Conservation (phyloP, 495 filamentous ascomycete genomes). For the Cercophora scortea region DNA sequence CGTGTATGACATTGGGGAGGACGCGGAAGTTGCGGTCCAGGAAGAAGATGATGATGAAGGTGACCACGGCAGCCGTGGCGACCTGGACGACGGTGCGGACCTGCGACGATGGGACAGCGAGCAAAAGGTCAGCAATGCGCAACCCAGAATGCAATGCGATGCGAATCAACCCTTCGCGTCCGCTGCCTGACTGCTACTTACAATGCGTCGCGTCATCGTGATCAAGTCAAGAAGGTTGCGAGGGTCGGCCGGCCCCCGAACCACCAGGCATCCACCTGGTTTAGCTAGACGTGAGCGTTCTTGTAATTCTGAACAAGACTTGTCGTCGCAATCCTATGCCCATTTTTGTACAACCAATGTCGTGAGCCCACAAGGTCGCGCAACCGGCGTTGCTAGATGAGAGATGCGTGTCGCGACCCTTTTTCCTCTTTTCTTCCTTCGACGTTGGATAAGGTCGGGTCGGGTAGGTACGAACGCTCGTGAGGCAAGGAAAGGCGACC, state of each 20-base stretch:
- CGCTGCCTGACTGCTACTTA: too few relatives aligned
- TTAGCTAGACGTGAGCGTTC: background rate
- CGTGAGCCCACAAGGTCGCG: too few relatives aligned
- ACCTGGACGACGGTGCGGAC: conserved; percentile 84
- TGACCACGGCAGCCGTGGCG: conserved; percentile 53
- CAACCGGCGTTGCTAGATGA: too few relatives aligned
- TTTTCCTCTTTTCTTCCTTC: too few relatives aligned
- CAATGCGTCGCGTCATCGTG: conserved; percentile 23
- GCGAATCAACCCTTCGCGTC: too few relatives aligned
- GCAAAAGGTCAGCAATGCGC: too few relatives aligned
- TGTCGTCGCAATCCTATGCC: conserved; percentile 8
- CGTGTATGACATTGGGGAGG: conserved; percentile 73
- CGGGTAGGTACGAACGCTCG: too few relatives aligned
- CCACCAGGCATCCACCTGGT: conserved; percentile 3
- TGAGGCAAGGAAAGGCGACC: background rate
- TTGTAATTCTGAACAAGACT: background rate
- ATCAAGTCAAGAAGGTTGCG: background rate
- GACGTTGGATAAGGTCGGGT: too few relatives aligned
- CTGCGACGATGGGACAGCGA: conserved; percentile 21
- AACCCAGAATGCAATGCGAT: too few relatives aligned
- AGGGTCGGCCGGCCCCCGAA: conserved; percentile 2
- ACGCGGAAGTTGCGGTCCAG: conserved; percentile 77
- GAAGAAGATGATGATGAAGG: conserved; percentile 63
- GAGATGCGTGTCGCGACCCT: too few relatives aligned
- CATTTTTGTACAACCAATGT: conserved; percentile 3